Evolutionary conservation across 1,139 yeast genomes (phyloP), one percentile per base, ranked within the genome.

Genomic region (Candida tropicalis): DNA sequence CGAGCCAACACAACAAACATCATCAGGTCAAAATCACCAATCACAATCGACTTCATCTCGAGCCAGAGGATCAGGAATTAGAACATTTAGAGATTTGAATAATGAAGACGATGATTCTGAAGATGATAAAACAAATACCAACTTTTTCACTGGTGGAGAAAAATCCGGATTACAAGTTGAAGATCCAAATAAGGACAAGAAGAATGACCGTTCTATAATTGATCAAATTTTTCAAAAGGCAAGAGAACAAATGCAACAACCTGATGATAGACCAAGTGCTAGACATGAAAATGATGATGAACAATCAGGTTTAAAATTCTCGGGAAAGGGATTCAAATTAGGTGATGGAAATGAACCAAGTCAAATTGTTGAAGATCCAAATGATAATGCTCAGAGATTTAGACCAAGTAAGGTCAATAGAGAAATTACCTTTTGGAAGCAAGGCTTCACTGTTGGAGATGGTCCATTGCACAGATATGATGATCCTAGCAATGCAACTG

Each of bases 61-160:
- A 18, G 16, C 33, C 24, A 33, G 17, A 27, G 38, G 29, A 16
- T 35, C 41, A 2, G 48, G 76, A 4, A 55, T 73, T 12, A 63
- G 65, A 35, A 73, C 82, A 7, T 77, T 82, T 46, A 66, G 77
- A 44, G 84, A 82, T 51, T 68, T 84, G 58, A 71, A 73, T 45
- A 54, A 56, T 16, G 55, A 51, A 20, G 70, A 64, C 11, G 75
- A 70, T 22, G 82, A 75, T 31, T 80, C 75, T 18, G 84, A 78
- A 33, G 87, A 83, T 42, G 87, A 80, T 45, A 81, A 82, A 40
- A 79, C 83, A 13, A 81, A 82, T 50, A 79, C 84, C 52, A 83
- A 89, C 52, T 81, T 87, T 62, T 95, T 93, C 56, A 93, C 98
- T 3, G 97, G 97, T 17, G 99, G 97, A 43, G 97, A 91, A 61